Evolutionary conservation across 2,329 filamentous ascomycete species (phyloP).

Genomic region (Nectriaceae sp.): DNA sequence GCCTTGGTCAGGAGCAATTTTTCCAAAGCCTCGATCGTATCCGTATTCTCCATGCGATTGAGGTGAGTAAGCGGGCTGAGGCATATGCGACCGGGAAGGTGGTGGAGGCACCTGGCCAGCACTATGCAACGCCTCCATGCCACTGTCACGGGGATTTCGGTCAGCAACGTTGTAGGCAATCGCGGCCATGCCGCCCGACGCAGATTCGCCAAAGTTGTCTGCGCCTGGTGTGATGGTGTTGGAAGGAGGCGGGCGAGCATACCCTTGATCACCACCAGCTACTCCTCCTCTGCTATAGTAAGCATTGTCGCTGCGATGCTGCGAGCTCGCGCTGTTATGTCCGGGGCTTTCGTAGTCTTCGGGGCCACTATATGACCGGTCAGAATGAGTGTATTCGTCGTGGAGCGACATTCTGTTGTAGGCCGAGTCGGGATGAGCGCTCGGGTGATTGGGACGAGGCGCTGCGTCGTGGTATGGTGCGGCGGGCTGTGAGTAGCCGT

Average conservation of each 20-base stretch:
- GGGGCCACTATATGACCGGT: conserved; percentile 11
- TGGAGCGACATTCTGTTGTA: conserved; percentile 22
- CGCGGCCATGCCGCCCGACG: conserved; percentile 67
- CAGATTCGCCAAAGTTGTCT: conserved; percentile 66
- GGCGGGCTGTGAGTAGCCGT: conserved; percentile 20
- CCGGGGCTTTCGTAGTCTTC: conserved; percentile 23
- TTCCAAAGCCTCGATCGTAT: conserved; percentile 21
- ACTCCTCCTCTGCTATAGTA: conserved; percentile 20
- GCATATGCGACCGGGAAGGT: conserved; percentile 35
- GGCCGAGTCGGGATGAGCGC: conserved; percentile 26
- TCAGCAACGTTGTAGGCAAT: conserved; percentile 69
- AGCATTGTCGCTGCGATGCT: conserved; percentile 21
- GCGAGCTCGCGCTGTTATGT: conserved; percentile 9
- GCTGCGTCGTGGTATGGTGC: conserved; percentile 29
- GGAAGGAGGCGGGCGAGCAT: conserved; percentile 21
- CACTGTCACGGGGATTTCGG: conserved; percentile 64
- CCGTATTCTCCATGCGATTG: conserved; percentile 21
- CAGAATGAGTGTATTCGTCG: conserved; percentile 19
- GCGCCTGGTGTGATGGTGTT: conserved; percentile 59
- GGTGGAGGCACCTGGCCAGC: conserved; percentile 38
- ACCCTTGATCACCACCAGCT: conserved; percentile 26
- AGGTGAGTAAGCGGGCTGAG: conserved; percentile 19
- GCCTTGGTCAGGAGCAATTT: conserved; percentile 6
- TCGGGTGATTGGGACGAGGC: conserved; percentile 20
- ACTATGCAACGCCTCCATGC: conserved; percentile 59